Base-by-base conservation (phyloP, 345 rosid species). In the Brassica carinata region DNA sequence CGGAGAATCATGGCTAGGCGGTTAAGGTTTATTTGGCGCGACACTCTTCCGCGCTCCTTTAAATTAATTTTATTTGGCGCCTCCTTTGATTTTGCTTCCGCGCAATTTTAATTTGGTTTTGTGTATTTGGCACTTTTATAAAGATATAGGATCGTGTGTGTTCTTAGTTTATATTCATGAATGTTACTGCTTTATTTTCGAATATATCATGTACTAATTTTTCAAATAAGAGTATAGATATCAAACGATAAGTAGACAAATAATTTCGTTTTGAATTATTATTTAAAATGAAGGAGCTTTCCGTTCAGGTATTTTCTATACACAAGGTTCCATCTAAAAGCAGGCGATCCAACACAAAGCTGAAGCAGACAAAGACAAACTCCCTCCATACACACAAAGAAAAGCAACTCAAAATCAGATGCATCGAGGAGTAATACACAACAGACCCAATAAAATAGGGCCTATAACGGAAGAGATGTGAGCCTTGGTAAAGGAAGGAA, bases 381-480 rank as follows among this genome's bases (percentile, higher is more conserved):
- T 13, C 1, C 34, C 34, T 9, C 27, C 13, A 14, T 66, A 57
- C 36, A 67, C 57, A n/a, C 13, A 13, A 8, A 67, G 9, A 33
- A 4, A 19, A 51, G 30, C 27, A 63, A 11, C n/a, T 78, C 45
- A 51, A 31, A 13, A 48, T 31, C 4, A 63, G 29, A 61, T n/a
- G n/a, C n/a, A 53, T n/a, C 8, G 8, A 27, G 1, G 33, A 34
- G 43, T 3, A 58, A 73, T 67, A 74, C 64, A 79, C 74, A 74
- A 31, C n/a, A 31, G 69, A 73, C 74, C 82, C 82, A 73, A 59
- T 73, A 79, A 73, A 79, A 79, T 61, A 74, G 59, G 83, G 83
- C 79, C 83, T 68, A 68, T 73, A 29, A 66, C 13, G 72, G 2
- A 65, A 72, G 17, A 26, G 62, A 51, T 13, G 73, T 4, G 3